A percentile compares a stretch with the other conserved stretches of the same genome.
Evolutionary conservation across 257 asterid species (phyloP).

Genomic region (Striga asiatica): DNA sequence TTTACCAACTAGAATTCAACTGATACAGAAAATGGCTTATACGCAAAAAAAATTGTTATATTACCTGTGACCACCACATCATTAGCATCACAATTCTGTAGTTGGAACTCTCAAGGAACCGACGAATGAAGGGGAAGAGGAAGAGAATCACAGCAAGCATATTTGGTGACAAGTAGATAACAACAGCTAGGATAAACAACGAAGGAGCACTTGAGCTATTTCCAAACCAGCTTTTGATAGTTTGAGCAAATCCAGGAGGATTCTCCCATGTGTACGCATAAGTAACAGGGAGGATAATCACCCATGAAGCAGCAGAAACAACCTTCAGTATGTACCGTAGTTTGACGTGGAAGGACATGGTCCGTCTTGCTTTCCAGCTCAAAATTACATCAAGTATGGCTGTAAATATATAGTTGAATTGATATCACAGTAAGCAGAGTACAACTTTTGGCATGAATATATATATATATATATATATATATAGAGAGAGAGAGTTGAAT

Average conservation of each 20-base stretch:
- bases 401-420: conserved; percentile 24
- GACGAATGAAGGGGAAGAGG: conserved; percentile 84
- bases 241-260: conserved; percentile 88
- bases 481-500: no score
- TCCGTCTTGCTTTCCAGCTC: conserved; percentile 80
- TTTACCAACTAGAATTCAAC: conserved; percentile 8
- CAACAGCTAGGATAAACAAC: conserved; percentile 83
- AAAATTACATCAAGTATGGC: conserved; percentile 84
- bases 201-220: conserved; percentile 67
- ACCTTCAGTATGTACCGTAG: conserved; percentile 80
- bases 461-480: no score
- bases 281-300: conserved; percentile 81
- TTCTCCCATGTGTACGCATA: conserved; percentile 87
- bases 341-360: conserved; percentile 91
- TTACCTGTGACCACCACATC: conserved; percentile 99
- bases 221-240: conserved; percentile 90
- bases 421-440: conserved; percentile 14
- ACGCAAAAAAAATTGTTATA: conserved; percentile 5
- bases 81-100: conserved; percentile 85
- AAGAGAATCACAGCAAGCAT: conserved; percentile 79
- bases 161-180: conserved; percentile 87
- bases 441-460: no score
- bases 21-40: neutral
- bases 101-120: conserved; percentile 91
- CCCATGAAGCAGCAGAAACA: conserved; percentile 93